Conservation (phyloP, 805 yeast species). For the Diddensiella caesifluorescens region DNA sequence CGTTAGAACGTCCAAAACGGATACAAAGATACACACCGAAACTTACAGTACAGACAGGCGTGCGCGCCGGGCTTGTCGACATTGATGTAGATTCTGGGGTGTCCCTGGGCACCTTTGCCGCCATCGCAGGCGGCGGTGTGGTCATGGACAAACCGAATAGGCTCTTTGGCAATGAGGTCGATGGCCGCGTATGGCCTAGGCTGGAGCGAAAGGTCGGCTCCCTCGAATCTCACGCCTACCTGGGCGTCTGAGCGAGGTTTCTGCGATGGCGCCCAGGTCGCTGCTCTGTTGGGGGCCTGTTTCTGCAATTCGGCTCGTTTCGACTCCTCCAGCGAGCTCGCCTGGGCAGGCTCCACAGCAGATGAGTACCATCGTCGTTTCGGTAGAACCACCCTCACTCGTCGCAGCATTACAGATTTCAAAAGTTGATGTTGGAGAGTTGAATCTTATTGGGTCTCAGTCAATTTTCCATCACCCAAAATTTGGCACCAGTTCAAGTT, state of each 20-base stretch:
- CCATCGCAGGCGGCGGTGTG: constrained; percentile 81
- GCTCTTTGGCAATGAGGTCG: constrained; percentile 71
- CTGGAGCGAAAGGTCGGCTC: constrained; percentile 59
- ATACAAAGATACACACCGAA: neutral
- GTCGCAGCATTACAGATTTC: neutral
- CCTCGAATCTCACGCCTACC: constrained; percentile 63
- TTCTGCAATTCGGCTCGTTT: neutral
- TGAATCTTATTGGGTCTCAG: too few relatives aligned
- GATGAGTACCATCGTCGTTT: neutral
- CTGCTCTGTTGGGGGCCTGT: constrained; percentile 74
- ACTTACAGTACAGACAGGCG: constrained; percentile 69
- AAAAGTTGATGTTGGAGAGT: too few relatives aligned
- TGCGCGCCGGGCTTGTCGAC: constrained; percentile 69
- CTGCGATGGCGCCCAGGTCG: constrained; percentile 70
- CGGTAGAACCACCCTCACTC: neutral
- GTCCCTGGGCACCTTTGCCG: constrained; percentile 59
- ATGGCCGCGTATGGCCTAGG: constrained; percentile 83
- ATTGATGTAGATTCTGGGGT: constrained; percentile 77
- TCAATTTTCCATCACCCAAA: too few relatives aligned
- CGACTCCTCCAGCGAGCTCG: neutral
- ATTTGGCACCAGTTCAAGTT: too few relatives aligned
- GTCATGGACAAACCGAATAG: constrained; percentile 56
- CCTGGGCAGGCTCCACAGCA: neutral
- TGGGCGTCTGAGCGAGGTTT: constrained; percentile 52
- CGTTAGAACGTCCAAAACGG: too few relatives aligned